A percentile compares a stretch with the other conserved stretches of the same genome.
These are phyloP conservation scores for Leptographium galeiforme DNA, from an alignment of 2,329 filamentous ascomycete species.

Conservation along the genomic window DNA sequence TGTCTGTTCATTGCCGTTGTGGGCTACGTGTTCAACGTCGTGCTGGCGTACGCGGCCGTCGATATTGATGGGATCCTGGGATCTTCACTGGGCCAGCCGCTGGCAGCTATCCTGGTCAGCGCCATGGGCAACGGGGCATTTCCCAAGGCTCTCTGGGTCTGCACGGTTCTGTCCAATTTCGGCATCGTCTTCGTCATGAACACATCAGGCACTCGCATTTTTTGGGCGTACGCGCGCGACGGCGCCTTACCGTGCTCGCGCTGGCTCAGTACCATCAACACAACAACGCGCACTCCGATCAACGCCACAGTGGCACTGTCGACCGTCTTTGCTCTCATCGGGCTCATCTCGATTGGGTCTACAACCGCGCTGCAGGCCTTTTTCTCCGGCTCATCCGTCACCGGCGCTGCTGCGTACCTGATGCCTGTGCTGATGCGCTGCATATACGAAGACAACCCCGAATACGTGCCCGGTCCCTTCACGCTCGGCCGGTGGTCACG, in stretches of 20 bases:
- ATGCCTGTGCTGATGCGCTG: slow-evolving; percentile 5
- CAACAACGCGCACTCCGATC: not conserved
- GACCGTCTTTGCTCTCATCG: slow-evolving; percentile 2
- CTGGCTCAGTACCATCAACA: slow-evolving; percentile 1
- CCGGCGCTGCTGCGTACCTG: slow-evolving; percentile 1
- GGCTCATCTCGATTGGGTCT: slow-evolving; percentile 1
- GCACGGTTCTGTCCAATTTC: slow-evolving; percentile 5
- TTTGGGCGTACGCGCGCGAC: slow-evolving; percentile 4
- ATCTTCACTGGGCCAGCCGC: slow-evolving; percentile 3
- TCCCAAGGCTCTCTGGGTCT: slow-evolving; percentile 2
- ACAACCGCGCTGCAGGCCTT: slow-evolving; percentile 3
- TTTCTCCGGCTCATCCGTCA: slow-evolving; percentile 3
- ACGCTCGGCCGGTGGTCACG: not conserved
- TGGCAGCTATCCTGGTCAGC: slow-evolving; percentile 1
- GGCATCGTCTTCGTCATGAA: slow-evolving; percentile 6
- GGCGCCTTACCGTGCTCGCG: slow-evolving; percentile 1
- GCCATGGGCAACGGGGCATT: slow-evolving; percentile 1
- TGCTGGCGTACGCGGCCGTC: slow-evolving; percentile 1
- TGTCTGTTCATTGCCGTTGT: not conserved
- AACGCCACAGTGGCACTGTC: slow-evolving; percentile 1
- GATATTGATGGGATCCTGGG: slow-evolving; percentile 4
- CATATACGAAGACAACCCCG: slow-evolving; percentile 3
- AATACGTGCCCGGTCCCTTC: not conserved
- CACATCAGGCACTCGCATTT: slow-evolving; percentile 4
- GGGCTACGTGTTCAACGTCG: slow-evolving; percentile 3